Conservation (phyloP, 352 stramenopile species). For the Pythium phragmiticola region DNA sequence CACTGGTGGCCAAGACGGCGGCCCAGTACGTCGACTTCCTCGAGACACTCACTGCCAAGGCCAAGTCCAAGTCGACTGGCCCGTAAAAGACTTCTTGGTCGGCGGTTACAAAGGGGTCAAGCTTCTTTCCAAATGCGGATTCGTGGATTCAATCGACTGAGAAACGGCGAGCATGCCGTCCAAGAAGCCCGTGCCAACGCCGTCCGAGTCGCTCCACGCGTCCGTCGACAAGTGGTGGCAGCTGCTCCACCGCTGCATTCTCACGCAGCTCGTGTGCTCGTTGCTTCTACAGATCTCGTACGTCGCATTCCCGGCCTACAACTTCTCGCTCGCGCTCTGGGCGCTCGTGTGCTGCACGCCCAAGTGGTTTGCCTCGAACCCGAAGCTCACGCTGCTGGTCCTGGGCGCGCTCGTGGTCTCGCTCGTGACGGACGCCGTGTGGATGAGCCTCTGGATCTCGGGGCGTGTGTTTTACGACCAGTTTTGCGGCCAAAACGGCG, state of each 20-base stretch:
- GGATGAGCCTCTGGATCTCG: conserved; percentile 75
- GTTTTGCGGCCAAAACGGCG: conserved; percentile 53
- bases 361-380: conserved; percentile 47
- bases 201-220: conserved; percentile 5
- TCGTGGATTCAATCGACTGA: background rate
- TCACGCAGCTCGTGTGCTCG: conserved; percentile 52
- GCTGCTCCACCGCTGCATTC: conserved; percentile 34
- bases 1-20: conserved; percentile 34
- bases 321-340: conserved; percentile 76
- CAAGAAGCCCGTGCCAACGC: background rate
- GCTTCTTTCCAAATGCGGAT: too few relatives aligned
- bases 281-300: conserved; percentile 82
- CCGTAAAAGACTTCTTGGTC: background rate
- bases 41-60: conserved; percentile 20
- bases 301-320: conserved; percentile 78
- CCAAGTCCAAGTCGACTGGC: background rate
- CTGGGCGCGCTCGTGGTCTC: conserved; percentile 51
- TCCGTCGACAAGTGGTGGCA: conserved; percentile 43
- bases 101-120: background rate
- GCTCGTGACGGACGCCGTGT: conserved; percentile 68
- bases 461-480: conserved; percentile 75
- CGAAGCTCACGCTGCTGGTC: conserved; percentile 48
- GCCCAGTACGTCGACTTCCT: conserved; percentile 53
- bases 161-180: background rate
- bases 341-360: conserved; percentile 55